These are phyloP conservation scores for Aspergillus ochraceus DNA, from an alignment of 2,329 filamentous ascomycete genomes.

Conservation along the genomic window DNA sequence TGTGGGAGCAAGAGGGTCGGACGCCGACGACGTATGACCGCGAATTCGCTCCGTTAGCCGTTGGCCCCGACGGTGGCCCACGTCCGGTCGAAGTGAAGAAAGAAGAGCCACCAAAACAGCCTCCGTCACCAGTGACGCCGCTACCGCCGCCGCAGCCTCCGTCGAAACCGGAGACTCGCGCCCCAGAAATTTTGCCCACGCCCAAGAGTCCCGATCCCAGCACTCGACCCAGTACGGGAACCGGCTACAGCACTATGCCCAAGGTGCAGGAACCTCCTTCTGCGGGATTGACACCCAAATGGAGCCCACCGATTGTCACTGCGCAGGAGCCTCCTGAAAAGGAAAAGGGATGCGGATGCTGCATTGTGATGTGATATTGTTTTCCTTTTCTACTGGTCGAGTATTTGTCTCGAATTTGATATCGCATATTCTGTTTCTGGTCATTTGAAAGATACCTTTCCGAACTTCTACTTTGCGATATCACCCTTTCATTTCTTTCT, in stretches of 20 bases:
- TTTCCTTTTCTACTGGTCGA: neutral
- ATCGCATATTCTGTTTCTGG: neutral
- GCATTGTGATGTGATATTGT: constrained; percentile 69
- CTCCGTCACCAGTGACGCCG: constrained; percentile 3
- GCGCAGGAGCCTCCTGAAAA: constrained; percentile 54
- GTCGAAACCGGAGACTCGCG: neutral
- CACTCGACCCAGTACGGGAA: constrained; percentile 41
- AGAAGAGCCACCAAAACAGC: constrained; percentile 8
- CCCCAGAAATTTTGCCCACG: constrained; percentile 20
- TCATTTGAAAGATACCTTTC: constrained; percentile 4
- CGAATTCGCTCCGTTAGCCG: constrained; percentile 76
- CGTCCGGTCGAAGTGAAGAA: constrained; percentile 19
- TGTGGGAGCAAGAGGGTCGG: constrained; percentile 90
- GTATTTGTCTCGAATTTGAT: neutral
- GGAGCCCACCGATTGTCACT: constrained; percentile 49
- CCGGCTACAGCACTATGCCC: constrained; percentile 53
- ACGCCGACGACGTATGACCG: constrained; percentile 83
- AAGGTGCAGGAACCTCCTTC: constrained; percentile 43
- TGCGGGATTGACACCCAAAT: constrained; percentile 37
- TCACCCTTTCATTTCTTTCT: neutral
- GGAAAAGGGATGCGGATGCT: constrained; percentile 64
- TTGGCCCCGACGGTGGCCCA: constrained; percentile 36
- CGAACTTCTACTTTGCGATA: neutral
- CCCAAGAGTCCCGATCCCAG: constrained; percentile 34
- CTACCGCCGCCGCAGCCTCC: constrained; percentile 10